These are phyloP conservation scores for Aspergillus puulaauensis DNA, from an alignment of 2,329 filamentous ascomycete species.

Conservation along the genomic window DNA sequence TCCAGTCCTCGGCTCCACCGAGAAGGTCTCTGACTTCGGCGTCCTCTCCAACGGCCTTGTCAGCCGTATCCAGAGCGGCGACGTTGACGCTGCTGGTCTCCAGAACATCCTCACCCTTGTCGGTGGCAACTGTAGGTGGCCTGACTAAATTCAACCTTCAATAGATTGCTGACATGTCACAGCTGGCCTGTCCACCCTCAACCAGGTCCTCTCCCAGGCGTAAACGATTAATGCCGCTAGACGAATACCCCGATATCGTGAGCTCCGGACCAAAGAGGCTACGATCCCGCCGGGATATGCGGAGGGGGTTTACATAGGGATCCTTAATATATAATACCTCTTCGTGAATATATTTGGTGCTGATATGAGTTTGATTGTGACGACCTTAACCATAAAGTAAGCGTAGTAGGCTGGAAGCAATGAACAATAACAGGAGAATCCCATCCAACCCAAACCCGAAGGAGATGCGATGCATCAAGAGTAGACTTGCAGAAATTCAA, in stretches of 20 bases:
- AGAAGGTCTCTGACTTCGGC: constrained; percentile 13
- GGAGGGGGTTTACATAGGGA: neutral
- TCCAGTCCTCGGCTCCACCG: neutral
- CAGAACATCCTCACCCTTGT: constrained; percentile 12
- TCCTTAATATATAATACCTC: no score
- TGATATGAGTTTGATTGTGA: no score
- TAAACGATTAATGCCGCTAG: no score
- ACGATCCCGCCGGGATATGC: no score
- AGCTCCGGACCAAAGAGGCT: no score
- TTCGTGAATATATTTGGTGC: no score
- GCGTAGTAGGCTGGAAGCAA: no score
- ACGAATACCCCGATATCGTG: no score
- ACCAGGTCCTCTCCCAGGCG: constrained; percentile 2
- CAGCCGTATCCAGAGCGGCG: constrained; percentile 13
- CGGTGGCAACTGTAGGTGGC: constrained; percentile 12
- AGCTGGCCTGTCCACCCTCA: constrained; percentile 12
- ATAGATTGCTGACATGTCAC: neutral
- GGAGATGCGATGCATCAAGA: no score
- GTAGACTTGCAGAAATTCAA: neutral
- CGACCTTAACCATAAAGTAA: no score
- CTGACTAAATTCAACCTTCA: neutral
- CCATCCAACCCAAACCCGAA: no score
- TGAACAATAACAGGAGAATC: no score
- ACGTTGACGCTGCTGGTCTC: constrained; percentile 15
- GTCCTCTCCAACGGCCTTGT: constrained; percentile 17